Evolutionary conservation across 2,329 filamentous ascomycete species (phyloP).

Genomic region (Phyllachora maydis): DNA sequence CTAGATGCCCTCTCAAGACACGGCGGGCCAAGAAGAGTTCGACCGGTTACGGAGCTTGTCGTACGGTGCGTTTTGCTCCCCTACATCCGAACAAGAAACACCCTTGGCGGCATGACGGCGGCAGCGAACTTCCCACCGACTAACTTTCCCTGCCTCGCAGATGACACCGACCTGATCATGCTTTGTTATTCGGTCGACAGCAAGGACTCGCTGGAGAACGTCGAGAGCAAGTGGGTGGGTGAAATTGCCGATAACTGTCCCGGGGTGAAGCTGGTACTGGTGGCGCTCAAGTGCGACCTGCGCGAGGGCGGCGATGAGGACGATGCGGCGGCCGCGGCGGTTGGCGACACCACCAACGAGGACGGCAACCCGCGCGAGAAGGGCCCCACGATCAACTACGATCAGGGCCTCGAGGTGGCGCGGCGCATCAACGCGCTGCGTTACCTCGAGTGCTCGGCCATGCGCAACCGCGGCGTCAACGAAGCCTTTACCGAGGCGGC

Average conservation of each 20-base stretch:
- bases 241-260: constrained; percentile 98
- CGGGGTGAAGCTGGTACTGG: constrained; percentile 81
- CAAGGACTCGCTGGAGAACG: constrained; percentile 91
- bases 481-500: constrained; percentile 97
- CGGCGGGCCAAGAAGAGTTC: constrained; percentile 96
- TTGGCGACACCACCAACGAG: constrained; percentile 12
- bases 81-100: no score
- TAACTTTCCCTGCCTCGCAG: no score
- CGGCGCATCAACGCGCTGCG: constrained; percentile 80
- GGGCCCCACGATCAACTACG: constrained; percentile 67
- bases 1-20: no score
- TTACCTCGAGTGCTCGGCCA: constrained; percentile 95
- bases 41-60: constrained; percentile 87
- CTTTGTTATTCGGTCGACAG: constrained; percentile 97
- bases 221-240: constrained; percentile 94
- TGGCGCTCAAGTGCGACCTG: constrained; percentile 92
- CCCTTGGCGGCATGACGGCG: no score
- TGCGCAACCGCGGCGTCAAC: constrained; percentile 94
- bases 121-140: no score
- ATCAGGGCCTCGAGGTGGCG: constrained; percentile 78
- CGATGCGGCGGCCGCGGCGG: constrained; percentile 15
- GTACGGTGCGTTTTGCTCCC: constrained; percentile 66
- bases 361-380: constrained; percentile 28
- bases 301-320: constrained; percentile 62
- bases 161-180: constrained; percentile 95